Conservation (phyloP, 1,139 yeast genomes). For the Taiozyma sp. region DNA sequence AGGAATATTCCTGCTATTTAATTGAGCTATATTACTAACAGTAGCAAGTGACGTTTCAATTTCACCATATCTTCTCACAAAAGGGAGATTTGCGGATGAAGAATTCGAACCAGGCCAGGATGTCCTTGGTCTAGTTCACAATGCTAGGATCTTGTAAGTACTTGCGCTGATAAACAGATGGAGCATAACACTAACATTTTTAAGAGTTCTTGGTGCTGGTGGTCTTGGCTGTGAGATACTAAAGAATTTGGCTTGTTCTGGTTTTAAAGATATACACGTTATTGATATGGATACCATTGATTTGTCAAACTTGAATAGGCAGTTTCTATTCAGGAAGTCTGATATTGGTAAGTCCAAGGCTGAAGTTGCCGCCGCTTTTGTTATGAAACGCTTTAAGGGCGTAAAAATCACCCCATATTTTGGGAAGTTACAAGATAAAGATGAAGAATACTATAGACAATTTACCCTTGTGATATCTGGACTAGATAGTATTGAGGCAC, state of each 20-base stretch:
- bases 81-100: constrained; percentile 34
- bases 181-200: background rate
- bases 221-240: constrained; percentile 94
- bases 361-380: constrained; percentile 64
- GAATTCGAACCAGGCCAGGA: constrained; percentile 31
- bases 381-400: constrained; percentile 42
- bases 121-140: constrained; percentile 24
- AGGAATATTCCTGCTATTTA: background rate
- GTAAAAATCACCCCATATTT: constrained; percentile 54
- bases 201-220: constrained; percentile 78
- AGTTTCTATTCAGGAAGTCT: constrained; percentile 66
- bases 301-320: constrained; percentile 83
- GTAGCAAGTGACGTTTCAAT: constrained; percentile 17
- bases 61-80: constrained; percentile 25
- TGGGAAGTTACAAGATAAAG: constrained; percentile 71
- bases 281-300: constrained; percentile 97
- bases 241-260: constrained; percentile 75
- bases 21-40: constrained; percentile 2
- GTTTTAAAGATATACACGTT: constrained; percentile 70
- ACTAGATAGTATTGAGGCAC: constrained; percentile 82
- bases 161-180: background rate
- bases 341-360: constrained; percentile 88
- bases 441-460: constrained; percentile 56
- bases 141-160: constrained; percentile 31
- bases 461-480: constrained; percentile 84